Base-by-base conservation (phyloP, 2,329 filamentous ascomycete genomes). In the Claviceps citrina region DNA sequence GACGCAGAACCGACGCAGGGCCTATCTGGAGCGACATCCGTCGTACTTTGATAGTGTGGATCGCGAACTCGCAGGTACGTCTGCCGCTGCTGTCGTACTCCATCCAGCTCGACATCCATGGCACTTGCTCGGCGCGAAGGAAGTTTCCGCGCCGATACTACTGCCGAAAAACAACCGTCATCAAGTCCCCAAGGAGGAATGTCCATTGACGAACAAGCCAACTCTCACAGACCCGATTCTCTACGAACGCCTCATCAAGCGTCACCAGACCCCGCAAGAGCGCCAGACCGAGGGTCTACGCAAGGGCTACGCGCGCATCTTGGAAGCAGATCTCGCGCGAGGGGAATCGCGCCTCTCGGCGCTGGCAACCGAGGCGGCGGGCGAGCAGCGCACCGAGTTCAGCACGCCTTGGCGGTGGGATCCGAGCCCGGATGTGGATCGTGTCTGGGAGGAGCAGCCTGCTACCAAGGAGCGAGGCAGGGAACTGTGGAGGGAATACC, bases 211-310 rank as follows among this genome's bases (percentile, higher is more conserved):
- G n/a, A n/a, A n/a, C n/a, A n/a, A n/a, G n/a, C n/a, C n/a, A 24
- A 24, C 22, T 8, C 15, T 19, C 27, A 32, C 42, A 71, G 83
- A 91, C 59, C 84, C 85, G 1, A 64, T 89, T 7, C 71, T 93
- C 25, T 93, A 93, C 64, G 83, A 93, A 57, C 72, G 75, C 39
- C 68, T 93, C 19, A 73, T 94, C 44, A 76, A 84, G 39, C 76
- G 75, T 38, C 87, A 86, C 56, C 83, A 87, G 47, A 78, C 78
- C 1, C 63, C 78, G 3, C 65, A 69, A 4, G 84, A 93, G 60
- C 75, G 84, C 39, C 76, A 85, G 54, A 70, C 70, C 6, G 83
- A 89, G 49, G 81, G 78, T 7, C 74, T 74, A 32, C 63, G 66
- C 7, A 85, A 85, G 54, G 85, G 85, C 9, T 91, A 85, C 56